Percentiles rank a stretch among this genome's conserved stretches.
These are phyloP conservation scores for Oryza longistaminata DNA, from an alignment of 176 grass and related monocot genomes.

Conservation along the genomic window DNA sequence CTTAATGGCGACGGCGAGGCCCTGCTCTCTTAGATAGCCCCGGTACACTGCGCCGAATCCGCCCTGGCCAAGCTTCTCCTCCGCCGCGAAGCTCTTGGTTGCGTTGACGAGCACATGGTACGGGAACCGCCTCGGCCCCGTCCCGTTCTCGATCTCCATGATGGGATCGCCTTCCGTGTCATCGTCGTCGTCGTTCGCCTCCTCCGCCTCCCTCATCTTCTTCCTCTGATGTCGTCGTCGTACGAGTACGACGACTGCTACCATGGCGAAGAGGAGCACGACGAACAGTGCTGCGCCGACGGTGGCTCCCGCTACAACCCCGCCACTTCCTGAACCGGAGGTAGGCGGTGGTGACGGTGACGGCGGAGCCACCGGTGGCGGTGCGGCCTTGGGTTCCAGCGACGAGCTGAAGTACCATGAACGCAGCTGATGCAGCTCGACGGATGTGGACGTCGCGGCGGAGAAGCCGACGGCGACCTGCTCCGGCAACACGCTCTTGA, in stretches of 20 bases:
- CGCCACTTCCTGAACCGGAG: not conserved
- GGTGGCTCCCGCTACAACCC: not conserved
- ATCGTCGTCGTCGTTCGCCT: not conserved
- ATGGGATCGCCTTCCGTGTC: not conserved
- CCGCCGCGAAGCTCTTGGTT: constrained; percentile 23
- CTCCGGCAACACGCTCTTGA: constrained; percentile 20
- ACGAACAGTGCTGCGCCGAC: not conserved
- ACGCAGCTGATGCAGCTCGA: constrained; percentile 33
- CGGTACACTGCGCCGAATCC: constrained; percentile 37
- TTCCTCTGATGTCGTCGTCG: not conserved
- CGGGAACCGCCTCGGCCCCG: constrained; percentile 32
- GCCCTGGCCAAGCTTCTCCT: constrained; percentile 50
- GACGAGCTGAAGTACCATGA: constrained; percentile 46
- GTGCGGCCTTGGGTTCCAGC: not conserved
- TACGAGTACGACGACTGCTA: not conserved
- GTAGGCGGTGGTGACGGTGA: not conserved
- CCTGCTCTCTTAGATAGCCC: not conserved
- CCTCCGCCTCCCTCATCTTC: not conserved
- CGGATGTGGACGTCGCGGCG: constrained; percentile 1
- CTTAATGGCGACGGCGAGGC: constrained; percentile 35
- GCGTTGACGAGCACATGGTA: constrained; percentile 31
- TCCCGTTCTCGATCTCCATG: constrained; percentile 40
- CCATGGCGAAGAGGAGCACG: not conserved
- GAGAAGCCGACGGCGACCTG: constrained; percentile 53
- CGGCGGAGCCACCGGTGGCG: not conserved